Evolutionary conservation across 2,329 filamentous ascomycete genomes (phyloP), one percentile per base, ranked within the genome.

Genomic region (Talaromyces sp.): DNA sequence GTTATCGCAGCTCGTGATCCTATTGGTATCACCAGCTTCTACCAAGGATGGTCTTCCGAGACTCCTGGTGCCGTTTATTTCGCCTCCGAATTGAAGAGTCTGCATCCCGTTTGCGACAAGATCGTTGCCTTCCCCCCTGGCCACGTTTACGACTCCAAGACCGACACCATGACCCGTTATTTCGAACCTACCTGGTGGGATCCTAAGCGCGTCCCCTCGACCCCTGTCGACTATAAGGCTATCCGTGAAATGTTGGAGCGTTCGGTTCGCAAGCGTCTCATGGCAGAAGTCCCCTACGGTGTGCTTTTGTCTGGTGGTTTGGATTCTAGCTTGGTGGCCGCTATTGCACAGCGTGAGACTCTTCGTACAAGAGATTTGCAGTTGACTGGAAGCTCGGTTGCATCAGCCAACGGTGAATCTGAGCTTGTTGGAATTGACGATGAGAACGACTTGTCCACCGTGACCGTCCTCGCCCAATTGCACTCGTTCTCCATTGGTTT

Each of bases 401-500:
- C 67, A 61, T 69, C 66, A 67, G 82, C 83, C 60, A 79, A 81
- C 39, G 78, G 80, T 62, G 67, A 73, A 31, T 70, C 83, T 66
- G 84, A 91, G 58, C 85, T 98, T 56, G 94, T 97, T 66, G 95
- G 95, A 73, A 96, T 99, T 72, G 95, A 98, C 73, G 93, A 96
- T 75, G 87, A 94, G 66, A 90, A 97, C 83, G 87, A 94, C 75
- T 82, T 98, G 67, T 92, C 90, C 58, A 97, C 93, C 14, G 87
- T 97, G 68, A 95, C 93, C 63, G 92, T 95, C 74, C 88, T 98
- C 63, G 93, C 94, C 41, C 91, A 98, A 79, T 88, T 99, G 79
- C 96, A 98, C 87, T 97, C 93, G 16, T 99, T 99, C 85, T 99
- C 95, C 16, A 99, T 99, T 71, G 95, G 95, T 75, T 88, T 99